Base-by-base conservation (phyloP, 2,329 filamentous ascomycete genomes). In the Claviceps sp. region DNA sequence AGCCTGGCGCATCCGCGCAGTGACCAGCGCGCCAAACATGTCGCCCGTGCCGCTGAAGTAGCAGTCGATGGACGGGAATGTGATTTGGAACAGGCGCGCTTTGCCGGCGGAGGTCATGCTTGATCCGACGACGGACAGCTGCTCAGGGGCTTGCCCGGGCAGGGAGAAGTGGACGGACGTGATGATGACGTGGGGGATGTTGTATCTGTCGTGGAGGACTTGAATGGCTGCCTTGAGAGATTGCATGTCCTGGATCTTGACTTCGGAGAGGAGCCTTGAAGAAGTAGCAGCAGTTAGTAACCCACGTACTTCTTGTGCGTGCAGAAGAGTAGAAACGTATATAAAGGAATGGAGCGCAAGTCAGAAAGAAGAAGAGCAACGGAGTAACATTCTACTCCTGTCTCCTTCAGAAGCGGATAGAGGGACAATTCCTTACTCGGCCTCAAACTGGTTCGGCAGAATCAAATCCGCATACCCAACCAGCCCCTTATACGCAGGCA, bases 41-140 rank as follows among this genome's bases (percentile, higher is more conserved):
- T 98, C 93, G 47, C 93, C 93, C 0, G 94, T 97, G 42, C 93
- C 93, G 60, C 86, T 89, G 70, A 97, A 98, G 74, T 93, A 95
- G 69, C 89, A 87, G 63, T 95, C 86, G 54, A 96, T 83, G 30
- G 85, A 80, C 0, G 91, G 89, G 52, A 96, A 88, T 52, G 86
- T 81, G 61, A 97, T 84, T 61, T 85, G 83, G 74, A 97, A 98
- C 50, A 91, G 77, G n/a, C 93, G 84, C 0, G 91, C 82, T 43
- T 74, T 74, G 57, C 81, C 78, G 56, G 67, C 71, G 47, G 74
- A 78, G 52, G 74, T 77, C 63, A 82, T 83, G 18, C 83, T 88
- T 11, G 86, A 90, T 52, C 89, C 89, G 53, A 94, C 80, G 38
- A 93, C 80, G 26, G 80, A 83, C 13, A 90, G 78, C 50, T 77